Evolutionary conservation across 176 grass and related monocot species (phyloP), one percentile per base, ranked within the genome.

Genomic region (Carex kokanica): DNA sequence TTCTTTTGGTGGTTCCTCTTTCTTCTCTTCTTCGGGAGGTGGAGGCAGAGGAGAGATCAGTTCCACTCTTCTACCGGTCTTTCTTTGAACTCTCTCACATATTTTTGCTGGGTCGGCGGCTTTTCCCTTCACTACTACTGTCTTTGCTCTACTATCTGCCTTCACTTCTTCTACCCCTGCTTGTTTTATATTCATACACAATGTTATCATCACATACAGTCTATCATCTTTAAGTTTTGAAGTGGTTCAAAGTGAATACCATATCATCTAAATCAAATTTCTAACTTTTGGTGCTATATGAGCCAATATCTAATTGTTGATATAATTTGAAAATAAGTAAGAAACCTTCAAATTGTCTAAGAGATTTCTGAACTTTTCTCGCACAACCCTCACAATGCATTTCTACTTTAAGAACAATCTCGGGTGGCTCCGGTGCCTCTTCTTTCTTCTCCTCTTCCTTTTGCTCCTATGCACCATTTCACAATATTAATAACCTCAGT

Each of bases 371-470:
- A 12, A 91, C 92, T 80, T 94, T 91, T 91, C 63, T 91, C 14
- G 92, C 92, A 41, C 92, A 94, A 66, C 82, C 92, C 54, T 89
- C 87, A 24, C 89, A 91, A 78, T 94, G 89, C 89, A 94, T 94
- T 40, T 94, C 89, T n/a, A 94, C 92, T 84, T 88, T 91, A 11
- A 94, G 83, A 63, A 94, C 80, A 40, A 94, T 88, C 32, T 94
- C 89, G 27, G 60, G 85, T 5, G 92, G 80, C 43, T 83, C 87
- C 20, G 82, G 81, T 56, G 54, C 72, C 49, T 91, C 64, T 78
- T 78, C 49, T 51, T 80, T 71, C 38, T 74, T 81, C 31, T 68
- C 78, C 21, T 85, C 70, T 79, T 88, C 86, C 57, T 93, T 87
- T 81, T 80, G 84, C 65, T 90, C 86, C 88, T 90, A 72, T 58